Evolutionary conservation across 495 filamentous ascomycete genomes (phyloP).

Genomic region (Letharia lupina): DNA sequence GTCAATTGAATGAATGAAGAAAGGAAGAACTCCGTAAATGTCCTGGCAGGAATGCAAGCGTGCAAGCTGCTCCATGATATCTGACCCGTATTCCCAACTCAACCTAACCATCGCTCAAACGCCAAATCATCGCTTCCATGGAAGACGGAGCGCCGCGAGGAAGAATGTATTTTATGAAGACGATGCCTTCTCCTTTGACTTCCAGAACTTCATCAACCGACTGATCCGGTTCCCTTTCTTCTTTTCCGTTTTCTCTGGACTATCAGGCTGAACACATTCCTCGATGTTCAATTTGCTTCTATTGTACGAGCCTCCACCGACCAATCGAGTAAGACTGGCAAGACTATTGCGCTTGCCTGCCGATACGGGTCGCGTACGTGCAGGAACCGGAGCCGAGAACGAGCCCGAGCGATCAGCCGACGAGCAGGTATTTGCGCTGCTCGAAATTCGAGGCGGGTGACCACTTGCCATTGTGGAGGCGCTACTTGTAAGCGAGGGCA

Average conservation of each 20-base stretch:
- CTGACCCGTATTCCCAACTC: background rate
- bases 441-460: slow-evolving; percentile 38
- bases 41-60: background rate
- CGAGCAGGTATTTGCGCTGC: slow-evolving; percentile 38
- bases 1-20: background rate
- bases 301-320: slow-evolving; percentile 69
- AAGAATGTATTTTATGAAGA: slow-evolving; percentile 7
- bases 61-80: background rate
- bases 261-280: slow-evolving; percentile 46
- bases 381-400: slow-evolving; percentile 55
- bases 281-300: slow-evolving; percentile 76
- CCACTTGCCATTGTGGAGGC: slow-evolving; percentile 66
- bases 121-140: slow-evolving; percentile 2
- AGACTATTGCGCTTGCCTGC: slow-evolving; percentile 67
- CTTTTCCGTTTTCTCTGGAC: slow-evolving; percentile 53
- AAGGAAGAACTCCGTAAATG: slow-evolving; percentile 2
- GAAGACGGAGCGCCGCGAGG: background rate
- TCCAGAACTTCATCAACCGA: slow-evolving; percentile 80
- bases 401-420: slow-evolving; percentile 60
- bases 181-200: slow-evolving; percentile 43
- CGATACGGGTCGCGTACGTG: slow-evolving; percentile 41
- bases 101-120: slow-evolving; percentile 10
- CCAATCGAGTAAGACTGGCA: slow-evolving; percentile 74
- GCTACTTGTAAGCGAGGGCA: slow-evolving; percentile 79
- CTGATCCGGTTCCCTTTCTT: slow-evolving; percentile 67